Evolutionary conservation across 1,284 basidiomycete species (phyloP), one percentile per base, ranked within the genome.

Genomic region (Paramarasmius palmivorus): DNA sequence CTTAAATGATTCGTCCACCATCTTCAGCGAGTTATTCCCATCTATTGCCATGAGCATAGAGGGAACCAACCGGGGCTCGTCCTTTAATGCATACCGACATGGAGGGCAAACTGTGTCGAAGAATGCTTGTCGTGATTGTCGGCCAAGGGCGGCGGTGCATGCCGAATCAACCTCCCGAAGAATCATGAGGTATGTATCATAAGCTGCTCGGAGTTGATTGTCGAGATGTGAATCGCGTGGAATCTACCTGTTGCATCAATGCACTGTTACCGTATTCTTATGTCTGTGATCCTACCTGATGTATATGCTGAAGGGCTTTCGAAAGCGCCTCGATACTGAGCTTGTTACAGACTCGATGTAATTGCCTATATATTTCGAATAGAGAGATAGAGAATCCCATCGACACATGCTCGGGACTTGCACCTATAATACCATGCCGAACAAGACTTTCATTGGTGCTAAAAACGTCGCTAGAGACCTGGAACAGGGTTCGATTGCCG

Each of bases 1-100:
- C 14, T 29, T 48, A 20, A 22, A 10, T 6, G 9, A 12, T 17
- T 40, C 37, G 25, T 54, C 49, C 15, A 23, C 29, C 4, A 32
- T n/a, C 35, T 53, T 53, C 12, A 49, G 47, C 2, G 35, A 48
- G 29, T 48, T 48, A 19, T 48, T 48, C 1, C 51, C 47, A 22
- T 48, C 52, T 29, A 47, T 26, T 3, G 38, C 52, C 17, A 44
- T 44, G 9, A 44, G 23, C 46, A 49, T 46, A 41, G 47, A 36
- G 37, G 26, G n/a, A 39, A 45, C 15, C 20, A 46, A 20, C 19
- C 15, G 40, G 45, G 29, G 17, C 41, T 44, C 41, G 23, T 25
- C 34, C n/a, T 36, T 20, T 17, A 48, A 7, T 12, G 15, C 7
- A 29, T 48, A 48, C 12, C 7, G 7, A 36, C 46, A 48, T 34